phyloP scores from a whole-genome alignment of 2,329 filamentous ascomycete species.

The Anthostomella pinea region DNA sequence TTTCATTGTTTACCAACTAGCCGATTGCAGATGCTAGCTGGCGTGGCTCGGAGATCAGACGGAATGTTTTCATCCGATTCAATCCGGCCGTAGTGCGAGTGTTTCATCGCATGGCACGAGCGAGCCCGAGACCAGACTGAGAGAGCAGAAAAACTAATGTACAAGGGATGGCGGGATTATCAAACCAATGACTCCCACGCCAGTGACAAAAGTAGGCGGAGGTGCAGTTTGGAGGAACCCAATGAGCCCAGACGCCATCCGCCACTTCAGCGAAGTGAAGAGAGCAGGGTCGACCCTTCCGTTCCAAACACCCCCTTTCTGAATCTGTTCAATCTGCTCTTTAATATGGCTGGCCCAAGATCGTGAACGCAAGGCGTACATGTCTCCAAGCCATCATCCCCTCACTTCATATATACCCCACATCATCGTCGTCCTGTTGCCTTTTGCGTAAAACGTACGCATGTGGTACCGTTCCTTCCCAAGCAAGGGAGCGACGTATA shows the following conservation, averaged over 20 bases:
- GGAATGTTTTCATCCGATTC: too few relatives aligned
- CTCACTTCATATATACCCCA: constrained; percentile 6
- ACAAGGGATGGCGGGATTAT: constrained; percentile 18
- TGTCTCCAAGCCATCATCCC: constrained; percentile 5
- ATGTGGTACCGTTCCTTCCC: too few relatives aligned
- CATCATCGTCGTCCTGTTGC: constrained; percentile 8
- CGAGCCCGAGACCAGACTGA: constrained; percentile 6
- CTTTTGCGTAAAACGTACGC: too few relatives aligned
- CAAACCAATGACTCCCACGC: constrained; percentile 26
- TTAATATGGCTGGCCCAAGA: constrained; percentile 14
- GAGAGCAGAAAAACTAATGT: constrained; percentile 25
- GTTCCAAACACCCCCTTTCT: constrained; percentile 10
- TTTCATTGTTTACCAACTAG: background rate
- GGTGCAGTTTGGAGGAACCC: constrained; percentile 13
- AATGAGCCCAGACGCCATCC: constrained; percentile 13
- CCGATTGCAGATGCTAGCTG: background rate
- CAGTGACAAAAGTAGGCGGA: constrained; percentile 19
- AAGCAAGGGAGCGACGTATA: constrained; percentile 7
- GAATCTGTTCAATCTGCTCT: constrained; percentile 22
- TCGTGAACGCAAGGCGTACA: constrained; percentile 1
- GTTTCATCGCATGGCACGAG: background rate
- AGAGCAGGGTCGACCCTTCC: constrained; percentile 10
- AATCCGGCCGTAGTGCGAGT: too few relatives aligned
- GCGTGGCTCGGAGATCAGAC: background rate
- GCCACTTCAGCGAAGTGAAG: constrained; percentile 10